phyloP scores from a whole-genome alignment of 83 land plant genomes.

The Isoetes engelmannii region DNA sequence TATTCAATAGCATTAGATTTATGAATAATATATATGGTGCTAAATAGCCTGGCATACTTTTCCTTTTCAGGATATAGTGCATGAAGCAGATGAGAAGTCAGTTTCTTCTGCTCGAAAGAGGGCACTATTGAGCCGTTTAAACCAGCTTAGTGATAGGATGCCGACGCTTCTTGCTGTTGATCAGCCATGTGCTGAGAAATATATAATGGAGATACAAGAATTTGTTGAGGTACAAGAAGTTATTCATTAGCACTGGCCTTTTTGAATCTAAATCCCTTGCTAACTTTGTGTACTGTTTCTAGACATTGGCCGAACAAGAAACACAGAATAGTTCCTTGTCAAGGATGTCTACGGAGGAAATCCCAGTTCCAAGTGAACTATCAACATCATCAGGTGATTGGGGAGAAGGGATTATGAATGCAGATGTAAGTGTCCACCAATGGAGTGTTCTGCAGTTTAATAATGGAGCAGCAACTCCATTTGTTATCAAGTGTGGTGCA shows the following conservation, averaged over 20 bases:
- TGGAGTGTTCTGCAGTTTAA: constrained; percentile 16
- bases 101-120: constrained; percentile 54
- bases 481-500: constrained; percentile 15
- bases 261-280: no score
- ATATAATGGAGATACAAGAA: constrained; percentile 58
- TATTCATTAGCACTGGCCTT: no score
- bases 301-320: background rate
- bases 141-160: constrained; percentile 70
- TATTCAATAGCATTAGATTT: background rate
- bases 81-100: constrained; percentile 44
- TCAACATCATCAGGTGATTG: background rate
- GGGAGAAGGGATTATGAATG: background rate
- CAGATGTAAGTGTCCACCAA: constrained; percentile 9
- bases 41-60: background rate
- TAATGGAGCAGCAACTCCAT: constrained; percentile 10
- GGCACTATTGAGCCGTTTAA: constrained; percentile 51
- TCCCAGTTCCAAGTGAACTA: background rate
- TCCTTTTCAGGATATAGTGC: constrained; percentile 55
- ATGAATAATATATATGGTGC: background rate
- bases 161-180: constrained; percentile 88
- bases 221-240: constrained; percentile 52
- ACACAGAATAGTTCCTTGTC: background rate
- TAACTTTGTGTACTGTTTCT: background rate
- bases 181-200: constrained; percentile 82
- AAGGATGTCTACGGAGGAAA: background rate